A percentile compares a stretch with the other conserved stretches of the same genome.
phyloP scores from a whole-genome alignment of 306 rosid species.

The Potentilla sterilis region DNA sequence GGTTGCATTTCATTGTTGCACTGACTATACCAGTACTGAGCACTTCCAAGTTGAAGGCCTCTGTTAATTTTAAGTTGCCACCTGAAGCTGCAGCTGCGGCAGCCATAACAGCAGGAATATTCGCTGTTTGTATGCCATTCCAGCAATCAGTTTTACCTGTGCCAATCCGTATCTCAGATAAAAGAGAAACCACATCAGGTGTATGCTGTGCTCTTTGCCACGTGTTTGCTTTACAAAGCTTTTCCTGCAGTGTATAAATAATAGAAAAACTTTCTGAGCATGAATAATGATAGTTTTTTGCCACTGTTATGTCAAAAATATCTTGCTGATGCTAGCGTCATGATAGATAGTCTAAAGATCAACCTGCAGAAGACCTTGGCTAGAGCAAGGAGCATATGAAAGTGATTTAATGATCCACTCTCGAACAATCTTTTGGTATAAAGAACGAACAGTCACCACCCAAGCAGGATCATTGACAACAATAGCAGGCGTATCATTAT shows the following conservation, averaged over 20 bases:
- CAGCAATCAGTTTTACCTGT: conserved; percentile 83
- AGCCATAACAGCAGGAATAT: conserved; percentile 92
- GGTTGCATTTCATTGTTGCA: conserved; percentile 94
- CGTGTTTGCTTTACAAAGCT: conserved; percentile 86
- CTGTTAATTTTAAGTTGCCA: conserved; percentile 76
- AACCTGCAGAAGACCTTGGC: conserved; percentile 99
- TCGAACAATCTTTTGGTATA: conserved; percentile 89
- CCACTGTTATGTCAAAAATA: not conserved
- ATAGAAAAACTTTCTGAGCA: conserved; percentile 7
- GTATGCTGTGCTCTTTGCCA: conserved; percentile 95
- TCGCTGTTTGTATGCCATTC: conserved; percentile 79
- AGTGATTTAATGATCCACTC: conserved; percentile 93
- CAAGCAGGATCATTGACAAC: conserved; percentile 92
- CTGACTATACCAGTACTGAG: conserved; percentile 85
- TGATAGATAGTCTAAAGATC: conserved; percentile 27
- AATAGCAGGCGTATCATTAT: conserved; percentile 63
- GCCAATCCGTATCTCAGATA: conserved; percentile 94
- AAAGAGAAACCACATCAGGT: conserved; percentile 84
- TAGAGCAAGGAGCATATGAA: conserved; percentile 92
- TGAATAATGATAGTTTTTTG: not conserved
- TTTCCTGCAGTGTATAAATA: conserved; percentile 58
- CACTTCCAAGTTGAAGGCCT: conserved; percentile 92
- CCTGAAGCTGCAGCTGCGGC: conserved; percentile 99
- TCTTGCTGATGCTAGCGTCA: conserved; percentile 9
- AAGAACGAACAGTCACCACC: conserved; percentile 75